These are phyloP conservation scores for Rhodotorula sp. DNA, from an alignment of 1,284 basidiomycete species.

Conservation along the genomic window DNA sequence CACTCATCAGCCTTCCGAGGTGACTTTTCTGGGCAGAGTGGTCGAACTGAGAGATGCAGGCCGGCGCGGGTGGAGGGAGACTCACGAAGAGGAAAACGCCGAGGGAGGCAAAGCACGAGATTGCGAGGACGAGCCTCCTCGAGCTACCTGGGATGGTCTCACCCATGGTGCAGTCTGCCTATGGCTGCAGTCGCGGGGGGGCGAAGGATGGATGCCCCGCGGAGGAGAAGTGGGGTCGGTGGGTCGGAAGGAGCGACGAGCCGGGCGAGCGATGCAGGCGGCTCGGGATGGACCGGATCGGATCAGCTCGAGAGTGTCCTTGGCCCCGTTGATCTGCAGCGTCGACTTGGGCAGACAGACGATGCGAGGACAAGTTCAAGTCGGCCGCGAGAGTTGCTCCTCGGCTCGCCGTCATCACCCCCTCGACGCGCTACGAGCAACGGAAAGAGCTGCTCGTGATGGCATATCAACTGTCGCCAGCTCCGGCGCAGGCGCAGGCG, in stretches of 20 bases:
- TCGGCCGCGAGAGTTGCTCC: background rate
- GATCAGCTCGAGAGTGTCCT: too few species aligned
- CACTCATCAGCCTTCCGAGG: too few species aligned
- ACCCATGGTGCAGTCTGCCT: background rate
- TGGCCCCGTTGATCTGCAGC: too few species aligned
- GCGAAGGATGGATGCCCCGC: too few species aligned
- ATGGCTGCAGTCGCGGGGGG: background rate
- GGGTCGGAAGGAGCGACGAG: background rate
- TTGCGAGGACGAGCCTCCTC: slow-evolving; percentile 3
- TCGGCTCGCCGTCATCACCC: too few species aligned
- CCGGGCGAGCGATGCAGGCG: too few species aligned
- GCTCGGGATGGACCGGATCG: too few species aligned
- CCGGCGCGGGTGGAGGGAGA: too few species aligned
- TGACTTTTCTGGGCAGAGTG: background rate
- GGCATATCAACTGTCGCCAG: background rate
- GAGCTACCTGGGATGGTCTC: background rate
- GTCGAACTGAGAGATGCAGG: too few species aligned
- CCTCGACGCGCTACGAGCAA: too few species aligned
- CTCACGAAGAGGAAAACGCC: slow-evolving; percentile 19
- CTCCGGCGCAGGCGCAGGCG: background rate
- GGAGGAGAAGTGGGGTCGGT: background rate
- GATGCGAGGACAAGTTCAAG: too few species aligned
- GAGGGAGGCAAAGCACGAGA: slow-evolving; percentile 10
- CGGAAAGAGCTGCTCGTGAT: background rate
- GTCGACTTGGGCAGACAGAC: too few species aligned